Percentiles rank a stretch among this genome's conserved stretches.
Conservation (phyloP, 2,329 filamentous ascomycete genomes). For the Trichoderma koningii region DNA sequence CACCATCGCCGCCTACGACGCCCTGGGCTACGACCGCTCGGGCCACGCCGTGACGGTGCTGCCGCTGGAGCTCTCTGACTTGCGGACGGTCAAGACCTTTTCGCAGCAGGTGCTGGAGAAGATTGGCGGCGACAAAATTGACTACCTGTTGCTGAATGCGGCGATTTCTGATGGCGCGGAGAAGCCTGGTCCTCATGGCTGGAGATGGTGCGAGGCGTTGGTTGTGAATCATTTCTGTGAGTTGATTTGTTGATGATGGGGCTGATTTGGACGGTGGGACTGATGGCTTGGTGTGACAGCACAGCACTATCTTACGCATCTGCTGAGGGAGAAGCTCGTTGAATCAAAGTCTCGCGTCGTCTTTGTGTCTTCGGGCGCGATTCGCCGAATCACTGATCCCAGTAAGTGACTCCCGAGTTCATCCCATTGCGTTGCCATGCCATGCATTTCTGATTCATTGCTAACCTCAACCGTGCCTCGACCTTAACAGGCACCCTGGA, state of each 20-base stretch:
- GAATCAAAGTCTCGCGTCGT: constrained; percentile 51
- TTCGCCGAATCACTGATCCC: constrained; percentile 45
- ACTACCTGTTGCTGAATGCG: constrained; percentile 55
- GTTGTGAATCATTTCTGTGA: constrained; percentile 57
- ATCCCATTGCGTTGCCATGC: too few relatives aligned
- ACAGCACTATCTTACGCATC: constrained; percentile 56
- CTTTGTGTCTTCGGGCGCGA: constrained; percentile 53
- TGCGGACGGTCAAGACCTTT: constrained; percentile 50
- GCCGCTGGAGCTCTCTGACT: constrained; percentile 51
- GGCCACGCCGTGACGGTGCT: constrained; percentile 49
- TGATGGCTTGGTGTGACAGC: constrained; percentile 38
- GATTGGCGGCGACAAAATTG: constrained; percentile 46
- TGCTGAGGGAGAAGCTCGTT: constrained; percentile 51
- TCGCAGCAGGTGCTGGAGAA: constrained; percentile 47
- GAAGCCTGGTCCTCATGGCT: constrained; percentile 43
- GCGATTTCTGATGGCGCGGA: constrained; percentile 44
- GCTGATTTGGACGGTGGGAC: too few relatives aligned
- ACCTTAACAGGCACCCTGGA: constrained; percentile 40
- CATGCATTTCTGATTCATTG: background rate
- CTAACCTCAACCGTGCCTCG: background rate
- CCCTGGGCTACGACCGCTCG: constrained; percentile 45
- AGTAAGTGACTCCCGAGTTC: constrained; percentile 34
- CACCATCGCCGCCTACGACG: constrained; percentile 47
- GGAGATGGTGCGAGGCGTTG: constrained; percentile 53
- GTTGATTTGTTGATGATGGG: constrained; percentile 26